Base-by-base conservation (phyloP, 495 filamentous ascomycete species). In the Penicillium riverlandense region DNA sequence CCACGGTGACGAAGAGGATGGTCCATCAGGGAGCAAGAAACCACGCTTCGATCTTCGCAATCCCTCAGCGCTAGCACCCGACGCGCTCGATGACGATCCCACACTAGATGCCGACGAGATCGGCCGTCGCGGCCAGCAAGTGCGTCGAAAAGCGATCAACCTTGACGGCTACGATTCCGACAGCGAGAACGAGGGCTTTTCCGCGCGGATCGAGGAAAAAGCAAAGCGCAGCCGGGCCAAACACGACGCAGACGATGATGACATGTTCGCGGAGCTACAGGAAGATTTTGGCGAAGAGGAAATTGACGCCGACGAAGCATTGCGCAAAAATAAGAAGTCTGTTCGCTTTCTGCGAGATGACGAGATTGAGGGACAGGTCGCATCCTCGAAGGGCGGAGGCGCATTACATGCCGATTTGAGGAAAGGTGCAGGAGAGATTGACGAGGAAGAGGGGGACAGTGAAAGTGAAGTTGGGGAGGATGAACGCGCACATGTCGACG, bases 121-220 rank as follows among this genome's bases (percentile, higher is more conserved):
- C 47, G 91, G 91, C 32, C 81, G 80, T n/a, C 73, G 82, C 11
- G 85, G 81, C 0, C 73, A 80, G 32, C 80, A 83, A 36, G 82
- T 85, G 0, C 95, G 95, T 55, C 88, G 92, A 44, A 86, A 88
- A 53, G 92, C 90, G 2, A 82, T 98, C 29, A 95, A 96, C 49
- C 80, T 98, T 28, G 92, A 97, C 55, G 92, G 94, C 3, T 97
- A 97, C 67, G 91, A 96, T 42, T 91, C 84, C 0, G 92, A 99
- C 62, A 92, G 86, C 29, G 90, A 91, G 8, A 90, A 90, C 43
- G 92, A 97, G 50, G 88, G 85, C 14, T 94, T 95, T 61, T 76
- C 88, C 45, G 83, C 74, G 32, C 72, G 83, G 28, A 80, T 77
- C 0, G 79, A 83, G 38, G 74, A 70, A 10, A 75, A 77, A 45